phyloP scores from a whole-genome alignment of 1,284 basidiomycete species.

The Austroboletus novae-zelandiae region DNA sequence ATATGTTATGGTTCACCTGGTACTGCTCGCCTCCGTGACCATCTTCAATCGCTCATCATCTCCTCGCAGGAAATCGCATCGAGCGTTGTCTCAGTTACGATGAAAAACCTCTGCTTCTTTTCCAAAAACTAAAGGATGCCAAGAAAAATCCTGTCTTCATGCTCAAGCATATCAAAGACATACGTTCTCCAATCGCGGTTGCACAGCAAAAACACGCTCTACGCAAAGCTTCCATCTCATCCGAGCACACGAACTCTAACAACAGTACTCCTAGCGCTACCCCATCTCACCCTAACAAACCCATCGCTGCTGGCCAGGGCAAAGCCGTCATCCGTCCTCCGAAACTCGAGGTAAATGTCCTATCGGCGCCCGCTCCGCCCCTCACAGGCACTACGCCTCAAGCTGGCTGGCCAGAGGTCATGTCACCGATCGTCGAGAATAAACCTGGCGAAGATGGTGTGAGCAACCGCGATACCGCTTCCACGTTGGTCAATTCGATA shows the following conservation, averaged over 20 bases:
- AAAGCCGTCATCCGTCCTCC: slow-evolving; percentile 49
- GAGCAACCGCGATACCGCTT: slow-evolving; percentile 15
- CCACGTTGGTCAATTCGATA: slow-evolving; percentile 19
- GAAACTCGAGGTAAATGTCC: slow-evolving; percentile 61
- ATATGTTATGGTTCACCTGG: slow-evolving; percentile 94
- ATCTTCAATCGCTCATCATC: neutral
- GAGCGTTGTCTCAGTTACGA: slow-evolving; percentile 97
- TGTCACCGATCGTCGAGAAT: slow-evolving; percentile 57
- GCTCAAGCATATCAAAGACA: slow-evolving; percentile 98
- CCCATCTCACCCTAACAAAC: slow-evolving; percentile 23
- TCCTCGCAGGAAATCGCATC: slow-evolving; percentile 60
- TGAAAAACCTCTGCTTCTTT: slow-evolving; percentile 94
- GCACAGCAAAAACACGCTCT: slow-evolving; percentile 92
- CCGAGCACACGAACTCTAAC: slow-evolving; percentile 23
- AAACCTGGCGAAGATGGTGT: slow-evolving; percentile 40
- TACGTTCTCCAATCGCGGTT: slow-evolving; percentile 93
- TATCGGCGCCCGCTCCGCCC: slow-evolving; percentile 38
- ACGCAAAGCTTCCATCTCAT: slow-evolving; percentile 58
- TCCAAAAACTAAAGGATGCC: slow-evolving; percentile 96
- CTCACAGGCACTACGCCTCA: slow-evolving; percentile 57
- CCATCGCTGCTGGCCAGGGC: slow-evolving; percentile 28
- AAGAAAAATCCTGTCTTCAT: slow-evolving; percentile 99
- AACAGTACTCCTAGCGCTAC: slow-evolving; percentile 18
- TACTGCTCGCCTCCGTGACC: slow-evolving; percentile 28
- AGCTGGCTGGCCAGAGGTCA: slow-evolving; percentile 72